These are phyloP conservation scores for Striga hermonthica DNA, from an alignment of 305 asterid genomes.

Conservation along the genomic window DNA sequence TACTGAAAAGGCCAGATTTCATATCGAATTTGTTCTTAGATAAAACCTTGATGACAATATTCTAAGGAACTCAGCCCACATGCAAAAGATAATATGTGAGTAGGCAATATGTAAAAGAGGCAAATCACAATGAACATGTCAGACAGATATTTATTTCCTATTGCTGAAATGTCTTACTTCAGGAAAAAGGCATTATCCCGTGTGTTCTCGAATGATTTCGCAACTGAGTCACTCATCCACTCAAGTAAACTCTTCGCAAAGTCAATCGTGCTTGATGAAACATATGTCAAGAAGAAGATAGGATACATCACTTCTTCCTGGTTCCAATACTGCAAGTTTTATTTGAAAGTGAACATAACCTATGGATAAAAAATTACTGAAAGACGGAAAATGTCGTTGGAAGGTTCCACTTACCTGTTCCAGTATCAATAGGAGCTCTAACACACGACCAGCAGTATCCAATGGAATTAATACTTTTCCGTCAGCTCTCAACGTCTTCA, in stretches of 20 bases:
- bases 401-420: conserved; percentile 62
- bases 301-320: conserved; percentile 67
- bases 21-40: neutral
- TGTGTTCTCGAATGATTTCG: conserved; percentile 89
- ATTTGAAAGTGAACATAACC: conserved; percentile 30
- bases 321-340: conserved; percentile 81
- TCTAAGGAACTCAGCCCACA: conserved; percentile 15
- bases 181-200: conserved; percentile 88
- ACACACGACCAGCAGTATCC: conserved; percentile 94
- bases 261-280: conserved; percentile 88
- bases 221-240: conserved; percentile 97
- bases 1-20: conserved; percentile 17
- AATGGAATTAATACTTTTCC: conserved; percentile 90
- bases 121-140: neutral
- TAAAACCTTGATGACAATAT: neutral
- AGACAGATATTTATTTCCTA: no score
- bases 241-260: conserved; percentile 93
- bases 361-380: conserved; percentile 22
- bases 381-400: conserved; percentile 25
- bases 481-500: conserved; percentile 62
- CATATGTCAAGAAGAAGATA: conserved; percentile 78
- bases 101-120: conserved; percentile 18
- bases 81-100: conserved; percentile 20
- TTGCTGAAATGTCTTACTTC: conserved; percentile 50
- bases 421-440: conserved; percentile 81